Evolutionary conservation across 495 filamentous ascomycete species (phyloP).

Genomic region (Penicillium cinerascens): DNA sequence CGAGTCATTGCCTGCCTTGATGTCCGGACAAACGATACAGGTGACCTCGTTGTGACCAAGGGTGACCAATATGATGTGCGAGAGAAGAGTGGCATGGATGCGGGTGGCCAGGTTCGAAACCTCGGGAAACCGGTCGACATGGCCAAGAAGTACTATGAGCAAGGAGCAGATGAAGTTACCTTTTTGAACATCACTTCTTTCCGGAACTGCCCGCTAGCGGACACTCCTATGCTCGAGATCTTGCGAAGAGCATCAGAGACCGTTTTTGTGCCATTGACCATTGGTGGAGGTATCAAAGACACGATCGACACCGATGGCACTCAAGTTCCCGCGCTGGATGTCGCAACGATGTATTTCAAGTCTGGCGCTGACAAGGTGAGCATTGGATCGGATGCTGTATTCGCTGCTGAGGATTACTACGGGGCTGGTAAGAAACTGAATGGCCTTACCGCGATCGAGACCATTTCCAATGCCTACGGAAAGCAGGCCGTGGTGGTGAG

Average conservation of each 20-base stretch:
- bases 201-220: conserved; percentile 85
- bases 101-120: conserved; percentile 79
- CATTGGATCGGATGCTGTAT: conserved; percentile 92
- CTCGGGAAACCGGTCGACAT: conserved; percentile 95
- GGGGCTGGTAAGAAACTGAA: conserved; percentile 58
- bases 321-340: conserved; percentile 77
- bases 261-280: conserved; percentile 95
- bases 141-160: conserved; percentile 90
- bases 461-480: conserved; percentile 89
- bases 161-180: conserved; percentile 93
- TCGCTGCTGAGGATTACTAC: conserved; percentile 88
- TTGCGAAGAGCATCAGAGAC: conserved; percentile 80
- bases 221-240: conserved; percentile 95
- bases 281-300: conserved; percentile 92
- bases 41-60: conserved; percentile 95
- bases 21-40: conserved; percentile 92
- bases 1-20: conserved; percentile 94
- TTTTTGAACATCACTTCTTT: conserved; percentile 99
- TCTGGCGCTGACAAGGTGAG: conserved; percentile 98
- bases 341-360: conserved; percentile 97
- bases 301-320: conserved; percentile 88
- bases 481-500: conserved; percentile 96
- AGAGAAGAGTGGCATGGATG: conserved; percentile 63
- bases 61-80: conserved; percentile 99
- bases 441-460: conserved; percentile 88